Percentiles rank a stretch among this genome's conserved stretches.
Conservation (phyloP, 192 early-diverging fungal species). For the Coemansia sp. region DNA sequence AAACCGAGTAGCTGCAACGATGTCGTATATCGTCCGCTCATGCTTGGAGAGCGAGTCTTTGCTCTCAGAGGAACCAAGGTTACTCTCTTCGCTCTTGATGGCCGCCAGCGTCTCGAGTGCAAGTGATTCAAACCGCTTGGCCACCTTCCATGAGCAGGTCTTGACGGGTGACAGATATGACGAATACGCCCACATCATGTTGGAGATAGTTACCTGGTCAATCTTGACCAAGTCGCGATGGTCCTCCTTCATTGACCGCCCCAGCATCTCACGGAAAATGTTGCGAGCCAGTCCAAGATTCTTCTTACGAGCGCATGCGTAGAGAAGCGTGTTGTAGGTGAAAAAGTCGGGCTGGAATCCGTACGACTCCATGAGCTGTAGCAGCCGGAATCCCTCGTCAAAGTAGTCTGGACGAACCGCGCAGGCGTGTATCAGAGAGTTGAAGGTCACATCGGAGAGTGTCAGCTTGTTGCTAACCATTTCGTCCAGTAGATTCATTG, state of each 20-base stretch:
- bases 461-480: conserved; percentile 71
- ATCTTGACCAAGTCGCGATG: conserved; percentile 53
- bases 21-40: conserved; percentile 7
- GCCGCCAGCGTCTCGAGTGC: conserved; percentile 38
- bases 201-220: conserved; percentile 63
- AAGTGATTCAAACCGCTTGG: conserved; percentile 29
- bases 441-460: conserved; percentile 85
- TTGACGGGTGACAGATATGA: conserved; percentile 45
- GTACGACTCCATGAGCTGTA: conserved; percentile 79
- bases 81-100: conserved; percentile 15
- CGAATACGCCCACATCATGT: conserved; percentile 71
- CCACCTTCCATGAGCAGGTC: conserved; percentile 41
- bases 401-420: conserved; percentile 80
- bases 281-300: conserved; percentile 72
- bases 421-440: conserved; percentile 83
- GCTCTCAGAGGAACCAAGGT: neutral
- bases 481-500: conserved; percentile 89
- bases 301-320: conserved; percentile 68
- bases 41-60: conserved; percentile 8
- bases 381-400: conserved; percentile 73
- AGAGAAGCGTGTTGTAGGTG: conserved; percentile 83
- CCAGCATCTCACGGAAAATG: conserved; percentile 61
- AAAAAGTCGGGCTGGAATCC: conserved; percentile 79
- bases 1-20: conserved; percentile 12
- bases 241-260: conserved; percentile 43